Percentiles rank a stretch among this genome's conserved stretches.
Conservation (phyloP, 257 asterid genomes). For the Solanum piurae region DNA sequence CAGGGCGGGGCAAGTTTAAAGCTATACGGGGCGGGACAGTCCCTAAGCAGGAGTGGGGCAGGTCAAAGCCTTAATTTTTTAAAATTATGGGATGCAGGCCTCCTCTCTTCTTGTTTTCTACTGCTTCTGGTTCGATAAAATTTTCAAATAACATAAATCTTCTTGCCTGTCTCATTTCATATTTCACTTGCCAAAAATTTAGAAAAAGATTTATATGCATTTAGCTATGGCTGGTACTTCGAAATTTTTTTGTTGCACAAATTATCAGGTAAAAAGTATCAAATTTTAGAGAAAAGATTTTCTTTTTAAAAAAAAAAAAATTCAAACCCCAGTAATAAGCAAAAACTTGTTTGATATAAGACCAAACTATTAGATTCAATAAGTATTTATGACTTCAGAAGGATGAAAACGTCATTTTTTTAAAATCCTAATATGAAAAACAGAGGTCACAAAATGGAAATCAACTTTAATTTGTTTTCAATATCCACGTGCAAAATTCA, state of each 20-base stretch:
- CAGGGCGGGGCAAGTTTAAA: too few species aligned
- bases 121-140: too few species aligned
- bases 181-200: not conserved
- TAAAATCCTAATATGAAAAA: not conserved
- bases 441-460: not conserved
- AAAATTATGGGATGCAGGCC: too few species aligned
- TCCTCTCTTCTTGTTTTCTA: too few species aligned
- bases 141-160: too few species aligned
- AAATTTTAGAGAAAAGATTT: not conserved
- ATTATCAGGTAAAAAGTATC: not conserved
- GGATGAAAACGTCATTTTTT: not conserved
- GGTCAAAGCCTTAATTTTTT: too few species aligned
- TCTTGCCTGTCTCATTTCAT: too few species aligned
- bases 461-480: not conserved
- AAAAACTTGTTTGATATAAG: not conserved
- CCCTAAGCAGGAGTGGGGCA: too few species aligned
- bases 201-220: not conserved
- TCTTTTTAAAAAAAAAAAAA: too few species aligned
- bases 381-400: not conserved
- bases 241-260: not conserved
- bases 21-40: too few species aligned
- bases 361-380: not conserved
- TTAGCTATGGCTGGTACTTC: not conserved
- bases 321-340: not conserved
- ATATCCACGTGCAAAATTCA: not conserved